Base-by-base conservation (phyloP, 768 basidiomycete genomes). In the Serendipita sp. region DNA sequence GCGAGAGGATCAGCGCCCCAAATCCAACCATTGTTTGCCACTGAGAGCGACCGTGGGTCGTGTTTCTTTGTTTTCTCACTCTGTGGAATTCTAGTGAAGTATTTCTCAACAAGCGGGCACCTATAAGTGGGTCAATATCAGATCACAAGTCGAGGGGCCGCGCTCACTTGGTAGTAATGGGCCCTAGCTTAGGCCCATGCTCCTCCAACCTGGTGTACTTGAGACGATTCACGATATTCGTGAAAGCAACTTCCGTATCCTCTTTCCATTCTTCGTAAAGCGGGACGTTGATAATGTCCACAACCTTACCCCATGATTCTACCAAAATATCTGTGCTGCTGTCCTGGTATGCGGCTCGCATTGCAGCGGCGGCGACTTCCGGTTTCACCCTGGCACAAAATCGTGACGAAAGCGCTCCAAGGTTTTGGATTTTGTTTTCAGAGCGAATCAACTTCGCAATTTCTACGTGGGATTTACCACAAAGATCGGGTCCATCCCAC, bases 11-110 rank as follows among this genome's bases (percentile, higher is more conserved):
- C 85, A 1, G 95, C 94, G 66, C 86, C 76, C 95, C 96, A 99
- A 66, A 99, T 92, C 96, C 96, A 99, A 2, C 96, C 96, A 70
- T 99, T 99, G 73, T 98, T 97, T 3, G 95, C 96, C 30, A 99
- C 76, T 1, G 88, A 85, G 69, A 92, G 88, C 14, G 79, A 75
- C 16, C 68, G 65, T 3, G 77, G 75, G 53, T 82, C 76, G 61
- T 77, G 75, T 65, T 77, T 78, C 31, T 69, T 61, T 0, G 77
- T 78, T 3, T 65, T 68, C 13, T 63, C 65, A 65, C 76, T 76
- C 26, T 79, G 42, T 66, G 75, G 76, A 13, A 97, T 72, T 26
- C 92, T 85, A 1, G 93, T 97, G 74, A 99, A 99, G 75, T 97
- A 97, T 2, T 80, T 73, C 69, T 98, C 96, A 45, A 91, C 86